phyloP scores from a whole-genome alignment of 768 basidiomycete species.

The Trametes gibbosa region DNA sequence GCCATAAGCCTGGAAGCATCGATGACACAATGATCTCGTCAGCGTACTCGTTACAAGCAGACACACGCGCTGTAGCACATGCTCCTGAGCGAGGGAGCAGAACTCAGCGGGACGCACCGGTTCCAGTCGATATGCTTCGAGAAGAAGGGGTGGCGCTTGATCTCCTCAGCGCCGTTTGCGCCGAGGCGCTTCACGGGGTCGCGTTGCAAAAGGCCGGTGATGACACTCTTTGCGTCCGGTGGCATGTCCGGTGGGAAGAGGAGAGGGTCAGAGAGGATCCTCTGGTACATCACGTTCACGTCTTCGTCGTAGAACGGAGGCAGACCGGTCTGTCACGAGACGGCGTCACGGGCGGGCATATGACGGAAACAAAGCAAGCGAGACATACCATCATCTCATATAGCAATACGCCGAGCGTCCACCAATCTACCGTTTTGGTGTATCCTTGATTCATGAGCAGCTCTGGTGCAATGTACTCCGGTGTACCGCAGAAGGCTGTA shows the following conservation, averaged over 20 bases:
- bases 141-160: constrained; percentile 95
- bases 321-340: constrained; percentile 71
- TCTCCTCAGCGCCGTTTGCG: constrained; percentile 92
- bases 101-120: constrained; percentile 40
- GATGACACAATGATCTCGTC: constrained; percentile 2
- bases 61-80: background rate
- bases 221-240: constrained; percentile 83
- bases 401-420: constrained; percentile 94
- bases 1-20: constrained; percentile 56
- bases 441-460: constrained; percentile 95
- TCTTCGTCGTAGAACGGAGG: constrained; percentile 99
- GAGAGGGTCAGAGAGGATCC: constrained; percentile 91
- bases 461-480: constrained; percentile 98
- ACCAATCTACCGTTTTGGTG: constrained; percentile 99
- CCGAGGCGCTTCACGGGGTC: constrained; percentile 87
- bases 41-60: background rate
- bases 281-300: constrained; percentile 96
- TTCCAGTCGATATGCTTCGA: constrained; percentile 92
- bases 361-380: background rate
- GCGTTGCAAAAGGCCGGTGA: constrained; percentile 83
- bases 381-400: constrained; percentile 89
- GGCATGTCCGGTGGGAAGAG: constrained; percentile 89
- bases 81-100: background rate
- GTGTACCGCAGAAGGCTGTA: constrained; percentile 94
- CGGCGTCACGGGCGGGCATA: too few relatives aligned